phyloP scores from a whole-genome alignment of 768 basidiomycete genomes.

The Crucibulum laeve region DNA sequence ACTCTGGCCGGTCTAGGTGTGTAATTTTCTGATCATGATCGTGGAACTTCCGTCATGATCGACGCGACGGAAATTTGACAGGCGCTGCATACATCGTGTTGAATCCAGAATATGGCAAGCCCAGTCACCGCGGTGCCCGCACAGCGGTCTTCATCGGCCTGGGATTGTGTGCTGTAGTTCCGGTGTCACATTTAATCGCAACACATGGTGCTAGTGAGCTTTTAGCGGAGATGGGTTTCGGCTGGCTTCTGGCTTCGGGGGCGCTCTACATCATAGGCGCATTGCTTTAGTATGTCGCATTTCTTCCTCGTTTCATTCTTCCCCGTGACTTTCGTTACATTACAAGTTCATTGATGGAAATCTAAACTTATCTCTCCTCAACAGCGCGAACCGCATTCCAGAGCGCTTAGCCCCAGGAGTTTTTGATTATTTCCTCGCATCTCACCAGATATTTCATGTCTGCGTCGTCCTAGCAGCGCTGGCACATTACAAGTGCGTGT shows the following conservation, averaged over 20 bases:
- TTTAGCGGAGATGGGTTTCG: slow-evolving; percentile 60
- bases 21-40: slow-evolving; percentile 26
- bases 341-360: slow-evolving; percentile 9
- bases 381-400: slow-evolving; percentile 79
- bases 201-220: slow-evolving; percentile 55
- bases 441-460: slow-evolving; percentile 89
- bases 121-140: slow-evolving; percentile 70
- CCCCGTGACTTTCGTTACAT: no score
- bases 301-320: slow-evolving; percentile 10
- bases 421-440: slow-evolving; percentile 77
- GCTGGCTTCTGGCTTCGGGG: slow-evolving; percentile 68
- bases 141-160: slow-evolving; percentile 77
- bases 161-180: slow-evolving; percentile 66
- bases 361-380: slow-evolving; percentile 15
- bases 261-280: slow-evolving; percentile 77
- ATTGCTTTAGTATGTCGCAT: slow-evolving; percentile 65
- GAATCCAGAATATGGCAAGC: slow-evolving; percentile 71
- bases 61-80: slow-evolving; percentile 22
- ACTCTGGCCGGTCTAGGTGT: slow-evolving; percentile 53
- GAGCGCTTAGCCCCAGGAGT: slow-evolving; percentile 70
- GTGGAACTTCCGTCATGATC: not conserved
- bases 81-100: slow-evolving; percentile 75
- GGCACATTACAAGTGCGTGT: slow-evolving; percentile 56
- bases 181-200: slow-evolving; percentile 59
- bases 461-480: slow-evolving; percentile 72